Evolutionary conservation across 495 filamentous ascomycete genomes (phyloP).

Genomic region (Amorphotheca resinae): DNA sequence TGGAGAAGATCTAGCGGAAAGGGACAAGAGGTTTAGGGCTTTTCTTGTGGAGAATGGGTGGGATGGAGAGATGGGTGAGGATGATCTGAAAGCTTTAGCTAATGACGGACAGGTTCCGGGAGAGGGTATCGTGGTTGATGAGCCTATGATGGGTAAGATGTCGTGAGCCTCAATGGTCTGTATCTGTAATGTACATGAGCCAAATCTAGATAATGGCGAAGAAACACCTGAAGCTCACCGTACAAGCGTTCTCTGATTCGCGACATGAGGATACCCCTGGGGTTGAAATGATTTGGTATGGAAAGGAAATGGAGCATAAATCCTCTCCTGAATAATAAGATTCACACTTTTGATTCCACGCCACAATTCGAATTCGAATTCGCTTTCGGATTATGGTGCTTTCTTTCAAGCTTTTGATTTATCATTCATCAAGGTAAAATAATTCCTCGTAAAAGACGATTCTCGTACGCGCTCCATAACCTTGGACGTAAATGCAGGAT

Average conservation of each 20-base stretch:
- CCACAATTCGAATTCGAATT: constrained; percentile 38
- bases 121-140: neutral
- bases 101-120: neutral
- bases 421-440: constrained; percentile 16
- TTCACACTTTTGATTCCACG: constrained; percentile 25
- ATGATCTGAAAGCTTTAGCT: constrained; percentile 5
- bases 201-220: neutral
- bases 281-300: constrained; percentile 17
- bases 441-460: constrained; percentile 26
- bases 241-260: constrained; percentile 27
- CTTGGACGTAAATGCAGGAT: too few species aligned
- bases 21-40: constrained; percentile 33
- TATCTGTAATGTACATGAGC: too few species aligned
- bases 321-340: too few species aligned
- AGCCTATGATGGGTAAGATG: neutral
- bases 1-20: constrained; percentile 29
- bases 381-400: constrained; percentile 30
- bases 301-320: too few species aligned
- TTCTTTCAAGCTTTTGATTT: constrained; percentile 29
- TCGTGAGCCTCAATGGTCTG: too few species aligned
- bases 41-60: constrained; percentile 35
- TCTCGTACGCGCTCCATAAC: too few species aligned
- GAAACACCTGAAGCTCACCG: constrained; percentile 27
- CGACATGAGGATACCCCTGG: constrained; percentile 24
- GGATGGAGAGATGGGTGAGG: constrained; percentile 37